Conservation (phyloP, 139 green algal genomes). For the Nannochloris sp. region DNA sequence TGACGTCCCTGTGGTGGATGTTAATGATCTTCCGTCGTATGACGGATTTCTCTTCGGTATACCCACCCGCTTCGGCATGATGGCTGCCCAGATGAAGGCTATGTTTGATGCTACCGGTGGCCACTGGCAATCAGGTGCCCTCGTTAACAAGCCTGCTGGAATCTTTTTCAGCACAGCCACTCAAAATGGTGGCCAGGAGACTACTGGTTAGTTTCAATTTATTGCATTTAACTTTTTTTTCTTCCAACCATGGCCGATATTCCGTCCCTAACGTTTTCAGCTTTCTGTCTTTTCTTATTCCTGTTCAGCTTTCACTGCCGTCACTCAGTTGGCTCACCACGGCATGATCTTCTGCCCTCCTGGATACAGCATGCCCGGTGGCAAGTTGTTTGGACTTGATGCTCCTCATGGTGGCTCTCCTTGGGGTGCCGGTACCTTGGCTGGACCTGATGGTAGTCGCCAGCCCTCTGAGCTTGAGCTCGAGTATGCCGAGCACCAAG, state of each 20-base stretch:
- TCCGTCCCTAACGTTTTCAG: too few species aligned
- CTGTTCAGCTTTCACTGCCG: constrained; percentile 20
- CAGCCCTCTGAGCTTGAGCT: constrained; percentile 64
- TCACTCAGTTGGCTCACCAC: constrained; percentile 51
- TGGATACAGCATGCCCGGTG: constrained; percentile 31
- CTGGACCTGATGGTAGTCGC: constrained; percentile 48
- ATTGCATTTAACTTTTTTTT: too few species aligned
- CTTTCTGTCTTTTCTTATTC: too few species aligned
- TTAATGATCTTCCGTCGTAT: constrained; percentile 23
- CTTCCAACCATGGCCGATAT: too few species aligned
- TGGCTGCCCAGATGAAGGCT: constrained; percentile 29
- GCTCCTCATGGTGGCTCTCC: constrained; percentile 55
- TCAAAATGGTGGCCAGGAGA: constrained; percentile 43
- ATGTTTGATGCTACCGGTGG: constrained; percentile 53
- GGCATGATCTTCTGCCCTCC: constrained; percentile 18
- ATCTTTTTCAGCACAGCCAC: constrained; percentile 38
- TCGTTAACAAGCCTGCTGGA: constrained; percentile 39
- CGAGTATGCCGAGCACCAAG: constrained; percentile 45
- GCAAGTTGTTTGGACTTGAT: constrained; percentile 18
- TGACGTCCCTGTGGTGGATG: constrained; percentile 37
- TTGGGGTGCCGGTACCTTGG: constrained; percentile 62
- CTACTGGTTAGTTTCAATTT: too few species aligned
- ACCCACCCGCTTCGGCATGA: constrained; percentile 25
- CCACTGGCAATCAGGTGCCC: constrained; percentile 34
- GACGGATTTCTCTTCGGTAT: constrained; percentile 50